Evolutionary conservation across 345 rosid genomes (phyloP), one percentile per base, ranked within the genome.

Genomic region (Salix koriyanagi): DNA sequence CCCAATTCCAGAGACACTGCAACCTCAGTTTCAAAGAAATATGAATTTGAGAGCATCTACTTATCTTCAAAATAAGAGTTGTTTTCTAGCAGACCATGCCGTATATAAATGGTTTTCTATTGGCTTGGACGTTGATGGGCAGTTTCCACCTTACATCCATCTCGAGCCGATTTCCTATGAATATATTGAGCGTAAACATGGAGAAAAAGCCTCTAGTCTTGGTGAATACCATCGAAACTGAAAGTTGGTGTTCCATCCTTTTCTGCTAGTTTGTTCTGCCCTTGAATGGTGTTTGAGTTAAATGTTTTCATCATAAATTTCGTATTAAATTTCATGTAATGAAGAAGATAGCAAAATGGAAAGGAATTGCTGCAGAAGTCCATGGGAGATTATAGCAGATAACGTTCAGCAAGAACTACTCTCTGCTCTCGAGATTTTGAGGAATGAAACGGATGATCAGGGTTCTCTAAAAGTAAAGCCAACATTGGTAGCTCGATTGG

Each of bases 401-500:
- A 82, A 77, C 30, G 83, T 93, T 4, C 78, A 58, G 81, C 88
- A 78, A 65, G 89, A 88, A 64, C 73, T 93, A 48, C 37, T 88
- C 23, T 60, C 82, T 67, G 83, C 89, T 30, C 83, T 83, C 36
- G 84, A 84, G 64, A 61, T 3, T 58, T 54, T 84, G 44, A 88
- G 76, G 83, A 77, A 75, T 25, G 67, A 74, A 75, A 78, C 65
- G 66, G 79, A 83, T 65, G 12, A 65, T 32, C 62, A 65, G 4
- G 73, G 50, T 56, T 30, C 64, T 60, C 79, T 70, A 37, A 81
- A 25, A 44, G 41, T 79, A 39, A 90, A 85, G 78, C 85, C 87
- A 48, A 69, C 67, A 75, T 52, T 91, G 77, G 87, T 87, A 66
- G 96, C 89, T 73, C 83, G 94, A 79, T 77, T 90, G 81, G 91